Base-by-base conservation (phyloP, 306 rosid genomes). In the Trifolium subterraneum region DNA sequence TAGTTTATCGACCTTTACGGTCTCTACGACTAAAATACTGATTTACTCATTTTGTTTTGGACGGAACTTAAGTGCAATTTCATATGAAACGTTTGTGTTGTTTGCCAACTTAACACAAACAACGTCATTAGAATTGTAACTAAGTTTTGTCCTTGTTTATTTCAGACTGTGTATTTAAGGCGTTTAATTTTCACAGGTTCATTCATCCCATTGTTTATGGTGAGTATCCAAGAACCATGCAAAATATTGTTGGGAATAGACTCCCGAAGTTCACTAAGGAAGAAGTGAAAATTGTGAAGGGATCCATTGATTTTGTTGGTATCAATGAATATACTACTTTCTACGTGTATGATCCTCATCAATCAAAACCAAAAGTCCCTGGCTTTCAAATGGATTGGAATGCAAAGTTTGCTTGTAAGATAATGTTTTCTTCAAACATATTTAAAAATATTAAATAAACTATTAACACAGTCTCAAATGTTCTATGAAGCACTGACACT, bases 321-420 rank as follows among this genome's bases (percentile, higher is more conserved):
- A 91, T 93, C 65, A 93, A 93, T 81, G 86, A 91, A 19, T 91
- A 93, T 60, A 93, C 97, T 16, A 68, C 97, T 35, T 91, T 80
- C 79, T 93, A 87, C 69, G 86, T 91, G 50, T 81, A 80, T 58
- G 89, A 87, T 44, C 88, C 90, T 27, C 89, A 83, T 71, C 72
- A 70, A 77, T 45, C 77, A 52, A 82, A 88, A 68, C 75, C 92
- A 13, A 86, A 80, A 56, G 85, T 48, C 44, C 82, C 88, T 56
- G 88, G 97, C 58, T 91, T 90, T 83, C 97, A 91, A 71, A 77
- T 64, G 31, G 98, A 94, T 4, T 94, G 98, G 98, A 85, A 91
- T 77, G 96, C 68, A 13, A 91, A 89, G 48, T 94, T 89, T 84
- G 87, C 90, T 54, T 88, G 98, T 94, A 86, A 85, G 97, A 36